These are phyloP conservation scores for Trametes cinnabarina DNA, from an alignment of 768 basidiomycete species.

Conservation along the genomic window DNA sequence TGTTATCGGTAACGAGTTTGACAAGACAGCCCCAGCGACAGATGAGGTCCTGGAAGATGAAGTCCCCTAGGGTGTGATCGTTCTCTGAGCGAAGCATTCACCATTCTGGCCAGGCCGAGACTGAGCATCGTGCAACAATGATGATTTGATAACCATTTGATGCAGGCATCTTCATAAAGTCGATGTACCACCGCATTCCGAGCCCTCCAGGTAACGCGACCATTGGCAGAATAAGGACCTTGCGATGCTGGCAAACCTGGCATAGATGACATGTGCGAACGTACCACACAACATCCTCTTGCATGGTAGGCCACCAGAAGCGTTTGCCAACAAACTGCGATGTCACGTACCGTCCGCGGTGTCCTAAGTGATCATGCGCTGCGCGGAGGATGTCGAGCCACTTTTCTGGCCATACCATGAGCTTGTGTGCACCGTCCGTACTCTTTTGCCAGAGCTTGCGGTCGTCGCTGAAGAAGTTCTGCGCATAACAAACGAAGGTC, in stretches of 20 bases:
- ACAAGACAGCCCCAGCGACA: conserved; percentile 39
- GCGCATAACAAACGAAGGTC: too few relatives aligned
- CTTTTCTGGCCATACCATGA: neutral
- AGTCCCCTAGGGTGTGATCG: conserved; percentile 27
- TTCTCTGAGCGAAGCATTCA: conserved; percentile 30
- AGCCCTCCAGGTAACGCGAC: conserved; percentile 20
- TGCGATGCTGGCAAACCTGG: conserved; percentile 27
- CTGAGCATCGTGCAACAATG: conserved; percentile 36
- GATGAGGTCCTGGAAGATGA: conserved; percentile 36
- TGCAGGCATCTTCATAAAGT: conserved; percentile 41
- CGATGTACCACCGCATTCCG: conserved; percentile 38
- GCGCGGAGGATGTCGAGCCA: neutral
- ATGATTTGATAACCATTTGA: conserved; percentile 35
- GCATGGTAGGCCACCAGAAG: conserved; percentile 30
- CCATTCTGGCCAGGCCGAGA: conserved; percentile 35
- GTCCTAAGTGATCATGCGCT: conserved; percentile 20
- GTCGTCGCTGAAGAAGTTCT: too few relatives aligned
- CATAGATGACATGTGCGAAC: conserved; percentile 38
- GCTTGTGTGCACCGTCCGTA: conserved; percentile 12
- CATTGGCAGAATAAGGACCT: conserved; percentile 24
- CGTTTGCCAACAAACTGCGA: neutral
- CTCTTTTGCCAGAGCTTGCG: conserved; percentile 8
- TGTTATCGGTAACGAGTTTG: conserved; percentile 44
- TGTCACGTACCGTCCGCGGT: conserved; percentile 21
- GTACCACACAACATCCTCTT: conserved; percentile 20